Evolutionary conservation across 192 early-diverging fungal genomes (phyloP).

Genomic region (Coemansia sp.): DNA sequence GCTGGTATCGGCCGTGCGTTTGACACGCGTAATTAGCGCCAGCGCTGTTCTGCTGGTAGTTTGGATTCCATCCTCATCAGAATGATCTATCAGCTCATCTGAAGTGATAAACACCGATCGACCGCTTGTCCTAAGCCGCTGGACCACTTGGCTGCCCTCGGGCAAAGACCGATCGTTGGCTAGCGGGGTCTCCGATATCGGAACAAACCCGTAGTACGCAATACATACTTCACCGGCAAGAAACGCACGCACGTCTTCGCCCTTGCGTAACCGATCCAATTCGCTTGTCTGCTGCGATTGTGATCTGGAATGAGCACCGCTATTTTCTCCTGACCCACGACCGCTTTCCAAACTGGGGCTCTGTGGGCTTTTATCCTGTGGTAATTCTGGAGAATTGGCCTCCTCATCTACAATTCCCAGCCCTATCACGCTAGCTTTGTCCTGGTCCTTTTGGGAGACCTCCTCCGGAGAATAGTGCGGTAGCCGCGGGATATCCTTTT

Average conservation of each 20-base stretch:
- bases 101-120: slow-evolving; percentile 19
- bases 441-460: neutral
- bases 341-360: neutral
- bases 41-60: slow-evolving; percentile 9
- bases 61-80: neutral
- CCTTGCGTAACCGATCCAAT: slow-evolving; percentile 17
- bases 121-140: neutral
- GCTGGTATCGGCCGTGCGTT: neutral
- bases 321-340: neutral
- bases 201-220: slow-evolving; percentile 9
- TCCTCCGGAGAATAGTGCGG: slow-evolving; percentile 28
- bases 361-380: no score
- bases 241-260: slow-evolving; percentile 7
- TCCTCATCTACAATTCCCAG: slow-evolving; percentile 5
- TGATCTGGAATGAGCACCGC: neutral
- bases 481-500: slow-evolving; percentile 27
- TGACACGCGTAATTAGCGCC: slow-evolving; percentile 14
- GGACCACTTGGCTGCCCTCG: slow-evolving; percentile 17
- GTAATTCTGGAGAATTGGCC: neutral
- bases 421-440: slow-evolving; percentile 2
- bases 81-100: slow-evolving; percentile 18
- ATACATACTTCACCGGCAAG: slow-evolving; percentile 3
- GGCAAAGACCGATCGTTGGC: neutral
- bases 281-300: slow-evolving; percentile 5
- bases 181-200: slow-evolving; percentile 8